Percentiles rank a stretch among this genome's conserved stretches.
These are phyloP conservation scores for Choanephora cucurbitarum DNA, from an alignment of 371 early-diverging fungal species.

Conservation along the genomic window DNA sequence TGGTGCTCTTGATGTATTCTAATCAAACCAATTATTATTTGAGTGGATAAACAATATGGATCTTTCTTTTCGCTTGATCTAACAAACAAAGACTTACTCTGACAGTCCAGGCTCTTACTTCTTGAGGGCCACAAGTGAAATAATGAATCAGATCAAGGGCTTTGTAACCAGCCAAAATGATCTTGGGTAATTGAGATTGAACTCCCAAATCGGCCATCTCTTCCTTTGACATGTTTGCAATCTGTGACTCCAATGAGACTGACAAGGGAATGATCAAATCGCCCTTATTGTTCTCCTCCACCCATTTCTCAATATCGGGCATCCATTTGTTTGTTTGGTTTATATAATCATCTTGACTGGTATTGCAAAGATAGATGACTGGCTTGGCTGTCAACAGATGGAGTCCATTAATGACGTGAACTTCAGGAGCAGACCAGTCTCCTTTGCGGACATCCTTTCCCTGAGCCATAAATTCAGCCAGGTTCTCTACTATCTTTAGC, in stretches of 20 bases:
- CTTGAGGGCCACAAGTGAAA: slow-evolving; percentile 89
- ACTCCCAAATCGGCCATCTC: slow-evolving; percentile 38
- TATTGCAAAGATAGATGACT: slow-evolving; percentile 92
- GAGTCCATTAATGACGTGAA: slow-evolving; percentile 79
- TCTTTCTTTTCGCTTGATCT: background rate
- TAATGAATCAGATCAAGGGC: slow-evolving; percentile 86
- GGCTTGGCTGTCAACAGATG: slow-evolving; percentile 92
- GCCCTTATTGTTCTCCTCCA: slow-evolving; percentile 82
- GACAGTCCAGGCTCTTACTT: slow-evolving; percentile 85
- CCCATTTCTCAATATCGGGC: slow-evolving; percentile 84
- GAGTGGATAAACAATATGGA: background rate
- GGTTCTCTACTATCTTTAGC: slow-evolving; percentile 50
- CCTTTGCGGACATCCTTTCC: slow-evolving; percentile 48
- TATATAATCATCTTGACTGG: slow-evolving; percentile 75
- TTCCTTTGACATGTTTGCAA: slow-evolving; percentile 42
- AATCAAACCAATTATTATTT: background rate
- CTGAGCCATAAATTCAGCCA: slow-evolving; percentile 45
- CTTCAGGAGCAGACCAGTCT: slow-evolving; percentile 42
- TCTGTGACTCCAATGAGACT: slow-evolving; percentile 73
- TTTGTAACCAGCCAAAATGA: slow-evolving; percentile 86
- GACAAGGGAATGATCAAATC: slow-evolving; percentile 90
- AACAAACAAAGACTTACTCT: slow-evolving; percentile 33
- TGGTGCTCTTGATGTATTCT: slow-evolving; percentile 83
- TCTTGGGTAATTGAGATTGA: slow-evolving; percentile 68
- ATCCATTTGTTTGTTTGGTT: slow-evolving; percentile 57